A percentile compares a stretch with the other conserved stretches of the same genome.
Evolutionary conservation across 495 filamentous ascomycete species (phyloP).

Genomic region (Articulospora tetracladia): DNA sequence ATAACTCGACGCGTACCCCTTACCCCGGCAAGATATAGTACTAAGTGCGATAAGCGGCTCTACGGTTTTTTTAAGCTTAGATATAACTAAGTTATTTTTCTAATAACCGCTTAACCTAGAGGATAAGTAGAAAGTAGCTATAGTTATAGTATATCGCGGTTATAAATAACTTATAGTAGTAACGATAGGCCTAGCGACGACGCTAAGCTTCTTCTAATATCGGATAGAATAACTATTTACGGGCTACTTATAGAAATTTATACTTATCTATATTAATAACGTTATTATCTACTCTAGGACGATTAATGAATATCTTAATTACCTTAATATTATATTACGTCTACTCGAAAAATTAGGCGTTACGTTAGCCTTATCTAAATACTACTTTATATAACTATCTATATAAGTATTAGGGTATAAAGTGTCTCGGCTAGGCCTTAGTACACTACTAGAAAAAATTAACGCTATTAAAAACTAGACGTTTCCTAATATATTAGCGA

Average conservation of each 20-base stretch:
- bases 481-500: background rate
- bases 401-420: background rate
- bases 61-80: background rate
- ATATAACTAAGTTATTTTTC: background rate
- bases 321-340: background rate
- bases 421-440: background rate
- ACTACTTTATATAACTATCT: background rate
- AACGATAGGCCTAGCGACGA: background rate
- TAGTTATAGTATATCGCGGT: background rate
- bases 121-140: background rate
- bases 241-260: background rate
- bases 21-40: background rate
- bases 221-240: background rate
- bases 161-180: background rate
- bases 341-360: background rate
- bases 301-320: background rate
- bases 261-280: constrained; percentile 1
- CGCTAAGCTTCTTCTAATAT: constrained; percentile 1
- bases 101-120: background rate
- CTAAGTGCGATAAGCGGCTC: background rate
- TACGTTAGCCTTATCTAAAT: background rate
- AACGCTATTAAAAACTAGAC: background rate
- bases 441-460: background rate
- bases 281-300: background rate
- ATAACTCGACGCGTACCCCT: background rate